Conservation (phyloP, 768 basidiomycete species). For the Cystobasidiopsis lactophilus region DNA sequence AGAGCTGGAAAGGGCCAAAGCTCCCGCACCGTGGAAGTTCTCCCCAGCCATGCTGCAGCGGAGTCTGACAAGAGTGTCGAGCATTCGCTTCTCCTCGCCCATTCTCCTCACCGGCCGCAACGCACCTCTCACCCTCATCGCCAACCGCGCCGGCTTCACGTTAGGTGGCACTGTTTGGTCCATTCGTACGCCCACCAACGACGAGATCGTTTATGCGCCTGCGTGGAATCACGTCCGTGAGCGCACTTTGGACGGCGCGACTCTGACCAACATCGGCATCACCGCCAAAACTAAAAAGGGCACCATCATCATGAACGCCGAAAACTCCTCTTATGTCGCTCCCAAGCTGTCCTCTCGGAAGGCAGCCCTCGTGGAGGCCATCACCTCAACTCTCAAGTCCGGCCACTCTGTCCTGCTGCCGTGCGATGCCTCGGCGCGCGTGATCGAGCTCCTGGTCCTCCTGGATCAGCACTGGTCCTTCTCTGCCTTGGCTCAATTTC, state of each 20-base stretch:
- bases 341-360: conserved; percentile 78
- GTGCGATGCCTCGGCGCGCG: conserved; percentile 78
- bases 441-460: conserved; percentile 82
- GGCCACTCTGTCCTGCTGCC: conserved; percentile 67
- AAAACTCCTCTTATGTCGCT: conserved; percentile 56
- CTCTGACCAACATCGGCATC: conserved; percentile 33
- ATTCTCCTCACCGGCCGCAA: conserved; percentile 66
- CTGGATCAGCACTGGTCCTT: conserved; percentile 96
- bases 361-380: conserved; percentile 23
- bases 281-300: conserved; percentile 34
- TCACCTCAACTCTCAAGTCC: conserved; percentile 62
- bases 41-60: conserved; percentile 69
- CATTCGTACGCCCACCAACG: conserved; percentile 75
- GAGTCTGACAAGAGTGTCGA: conserved; percentile 76
- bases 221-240: conserved; percentile 91
- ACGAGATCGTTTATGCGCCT: conserved; percentile 85
- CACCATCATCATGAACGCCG: conserved; percentile 78
- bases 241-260: conserved; percentile 81
- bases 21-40: conserved; percentile 24
- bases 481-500: conserved; percentile 25
- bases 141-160: conserved; percentile 83
- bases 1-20: neutral
- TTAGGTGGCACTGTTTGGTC: conserved; percentile 97
- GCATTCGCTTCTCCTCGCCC: conserved; percentile 83
- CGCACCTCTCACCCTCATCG: conserved; percentile 77